Evolutionary conservation across 176 grass and related monocot genomes (phyloP).

Genomic region (Rhynchospora breviuscula): DNA sequence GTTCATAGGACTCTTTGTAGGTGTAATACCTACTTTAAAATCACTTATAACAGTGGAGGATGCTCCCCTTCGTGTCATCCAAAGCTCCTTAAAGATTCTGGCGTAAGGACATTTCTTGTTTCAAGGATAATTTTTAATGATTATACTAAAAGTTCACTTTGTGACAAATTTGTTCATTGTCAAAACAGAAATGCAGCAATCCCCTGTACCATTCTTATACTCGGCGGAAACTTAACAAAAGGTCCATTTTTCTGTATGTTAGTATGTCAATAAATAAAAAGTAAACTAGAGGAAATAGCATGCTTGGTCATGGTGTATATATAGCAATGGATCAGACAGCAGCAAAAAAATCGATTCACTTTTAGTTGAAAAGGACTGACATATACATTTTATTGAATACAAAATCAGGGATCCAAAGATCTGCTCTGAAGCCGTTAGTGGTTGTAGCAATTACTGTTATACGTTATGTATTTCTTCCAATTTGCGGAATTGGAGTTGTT

Average conservation of each 20-base stretch:
- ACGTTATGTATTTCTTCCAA: slow-evolving; percentile 36
- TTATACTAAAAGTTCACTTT: neutral
- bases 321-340: neutral
- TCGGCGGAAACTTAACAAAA: slow-evolving; percentile 57
- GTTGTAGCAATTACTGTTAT: slow-evolving; percentile 31
- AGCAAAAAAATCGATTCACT: neutral
- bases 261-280: neutral
- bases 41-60: slow-evolving; percentile 32
- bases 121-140: neutral
- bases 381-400: neutral
- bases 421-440: neutral
- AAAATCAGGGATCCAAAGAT: slow-evolving; percentile 27
- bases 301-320: neutral
- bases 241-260: slow-evolving; percentile 20
- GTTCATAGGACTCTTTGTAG: slow-evolving; percentile 38
- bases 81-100: slow-evolving; percentile 37
- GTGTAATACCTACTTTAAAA: slow-evolving; percentile 32
- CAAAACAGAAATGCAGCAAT: slow-evolving; percentile 42
- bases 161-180: neutral
- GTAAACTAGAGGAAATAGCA: neutral
- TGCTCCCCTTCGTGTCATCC: slow-evolving; percentile 34
- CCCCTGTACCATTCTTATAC: slow-evolving; percentile 54
- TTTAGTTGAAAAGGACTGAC: neutral
- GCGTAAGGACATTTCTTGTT: slow-evolving; percentile 19
- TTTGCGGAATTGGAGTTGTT: slow-evolving; percentile 41